Base-by-base conservation (phyloP, 2,329 filamentous ascomycete genomes). In the Dactylellina drechsleri region DNA sequence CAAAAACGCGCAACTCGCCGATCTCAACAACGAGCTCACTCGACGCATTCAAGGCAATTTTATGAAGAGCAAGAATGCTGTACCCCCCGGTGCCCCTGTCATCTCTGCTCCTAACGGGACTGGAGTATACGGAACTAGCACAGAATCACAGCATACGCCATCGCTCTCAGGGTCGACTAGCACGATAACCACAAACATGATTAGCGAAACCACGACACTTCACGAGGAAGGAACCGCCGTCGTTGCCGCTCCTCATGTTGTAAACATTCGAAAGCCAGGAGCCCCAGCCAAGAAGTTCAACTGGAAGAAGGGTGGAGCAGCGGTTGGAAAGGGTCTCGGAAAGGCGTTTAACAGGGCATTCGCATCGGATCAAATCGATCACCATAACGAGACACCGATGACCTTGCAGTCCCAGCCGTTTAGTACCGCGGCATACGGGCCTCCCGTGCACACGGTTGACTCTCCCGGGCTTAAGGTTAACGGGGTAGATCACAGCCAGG, bases 241-340 rank as follows among this genome's bases (percentile, higher is more conserved):
- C 57, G 82, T 88, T 77, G 85, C 89, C 28, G 91, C 92, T 1
- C 93, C 95, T n/a, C 95, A 96, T 75, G 91, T 98, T 40, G 91
- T 98, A 75, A 96, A 95, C 79, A 96, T 98, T 77, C 89, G 93
- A 79, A 98, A 97, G 83, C 77, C 77, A 4, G 93, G 91, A 31
- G 93, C 97, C 81, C 68, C 68, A 10, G 89, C 91, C 64, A 96
- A 93, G 84, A 98, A 97, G 82, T 97, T 97, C 83, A 97, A 97
- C 83, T 98, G 95, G 93, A 97, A 97, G 86, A 97, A 96, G 85
- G 93, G 93, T 45, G 92, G 92, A 45, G 94, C 96, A 83, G 93
- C 92, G 66, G 90, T 98, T 79, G 93, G 93, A 28, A 96, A 97
- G 82, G 94, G 93, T 80, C 91, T 98, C 60, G 91, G 91, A 76